Conservation (phyloP, 2,329 filamentous ascomycete species). For the Fusarium mangiferae region DNA sequence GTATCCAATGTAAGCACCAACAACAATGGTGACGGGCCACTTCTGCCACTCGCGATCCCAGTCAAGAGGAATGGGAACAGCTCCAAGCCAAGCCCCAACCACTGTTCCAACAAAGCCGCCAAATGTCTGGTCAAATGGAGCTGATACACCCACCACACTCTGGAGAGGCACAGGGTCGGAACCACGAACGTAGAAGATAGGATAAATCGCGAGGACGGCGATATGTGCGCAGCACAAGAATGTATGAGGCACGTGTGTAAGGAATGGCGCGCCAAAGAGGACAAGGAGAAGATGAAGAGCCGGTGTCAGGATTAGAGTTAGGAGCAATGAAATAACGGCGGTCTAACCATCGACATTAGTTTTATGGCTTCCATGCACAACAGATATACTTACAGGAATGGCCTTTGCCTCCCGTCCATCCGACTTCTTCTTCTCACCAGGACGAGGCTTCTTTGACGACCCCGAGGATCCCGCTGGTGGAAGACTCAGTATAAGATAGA, state of each 20-base stretch:
- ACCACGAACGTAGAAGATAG: conserved; percentile 87
- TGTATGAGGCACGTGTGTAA: conserved; percentile 82
- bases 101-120: conserved; percentile 82
- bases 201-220: conserved; percentile 79
- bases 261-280: conserved; percentile 91
- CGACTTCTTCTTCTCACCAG: conserved; percentile 65
- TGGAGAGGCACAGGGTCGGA: conserved; percentile 79
- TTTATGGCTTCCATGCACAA: not conserved
- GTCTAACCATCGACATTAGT: conserved; percentile 49
- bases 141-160: conserved; percentile 71
- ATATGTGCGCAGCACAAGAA: conserved; percentile 84
- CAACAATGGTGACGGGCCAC: conserved; percentile 93
- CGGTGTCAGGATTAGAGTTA: conserved; percentile 79
- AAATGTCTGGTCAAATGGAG: conserved; percentile 85
- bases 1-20: conserved; percentile 84
- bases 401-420: conserved; percentile 57
- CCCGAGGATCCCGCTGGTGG: conserved; percentile 65
- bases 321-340: conserved; percentile 57
- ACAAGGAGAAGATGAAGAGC: conserved; percentile 72
- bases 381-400: conserved; percentile 55
- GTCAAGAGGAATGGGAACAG: conserved; percentile 93
- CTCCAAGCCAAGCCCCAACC: conserved; percentile 90
- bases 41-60: conserved; percentile 99
- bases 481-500: conserved; percentile 71
- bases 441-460: conserved; percentile 61